phyloP scores from a whole-genome alignment of 2,329 filamentous ascomycete genomes.

The Fusarium poae region DNA sequence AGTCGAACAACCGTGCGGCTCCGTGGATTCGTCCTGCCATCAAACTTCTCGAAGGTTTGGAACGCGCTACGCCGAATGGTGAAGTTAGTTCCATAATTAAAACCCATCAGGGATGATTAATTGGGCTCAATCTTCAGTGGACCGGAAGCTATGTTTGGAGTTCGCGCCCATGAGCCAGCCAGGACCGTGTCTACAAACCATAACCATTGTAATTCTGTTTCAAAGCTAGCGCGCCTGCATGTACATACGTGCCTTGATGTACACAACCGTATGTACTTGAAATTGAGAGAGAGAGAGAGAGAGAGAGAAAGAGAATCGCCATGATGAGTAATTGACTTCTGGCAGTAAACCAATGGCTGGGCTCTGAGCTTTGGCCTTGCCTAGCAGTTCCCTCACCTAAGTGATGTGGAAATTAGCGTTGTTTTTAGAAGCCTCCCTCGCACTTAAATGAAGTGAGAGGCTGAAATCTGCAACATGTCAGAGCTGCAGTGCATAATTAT shows the following conservation, averaged over 20 bases:
- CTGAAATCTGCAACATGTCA: not conserved
- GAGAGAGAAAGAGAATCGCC: too few relatives aligned
- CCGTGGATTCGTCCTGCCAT: slow-evolving; percentile 46
- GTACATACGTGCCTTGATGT: not conserved
- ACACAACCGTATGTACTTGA: not conserved
- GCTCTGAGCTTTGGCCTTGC: not conserved
- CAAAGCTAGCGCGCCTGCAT: not conserved
- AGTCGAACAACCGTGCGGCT: slow-evolving; percentile 44
- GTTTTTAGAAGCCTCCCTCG: not conserved
- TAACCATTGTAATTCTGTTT: not conserved
- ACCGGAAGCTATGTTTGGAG: slow-evolving; percentile 34
- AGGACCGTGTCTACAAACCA: slow-evolving; percentile 16
- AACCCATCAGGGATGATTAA: slow-evolving; percentile 36
- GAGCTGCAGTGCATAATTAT: not conserved
- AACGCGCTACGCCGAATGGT: slow-evolving; percentile 46
- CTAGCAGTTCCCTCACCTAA: not conserved
- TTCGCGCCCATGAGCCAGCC: slow-evolving; percentile 36
- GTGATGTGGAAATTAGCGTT: not conserved
- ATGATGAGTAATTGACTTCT: not conserved
- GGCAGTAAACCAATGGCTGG: not conserved
- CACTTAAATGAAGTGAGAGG: not conserved
- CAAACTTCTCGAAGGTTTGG: slow-evolving; percentile 51
- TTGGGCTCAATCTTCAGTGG: slow-evolving; percentile 48
- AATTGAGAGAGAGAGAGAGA: too few relatives aligned
- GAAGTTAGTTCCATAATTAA: slow-evolving; percentile 49